Evolutionary conservation across 352 stramenopile genomes (phyloP).

Genomic region (Aphanomyces invadans): DNA sequence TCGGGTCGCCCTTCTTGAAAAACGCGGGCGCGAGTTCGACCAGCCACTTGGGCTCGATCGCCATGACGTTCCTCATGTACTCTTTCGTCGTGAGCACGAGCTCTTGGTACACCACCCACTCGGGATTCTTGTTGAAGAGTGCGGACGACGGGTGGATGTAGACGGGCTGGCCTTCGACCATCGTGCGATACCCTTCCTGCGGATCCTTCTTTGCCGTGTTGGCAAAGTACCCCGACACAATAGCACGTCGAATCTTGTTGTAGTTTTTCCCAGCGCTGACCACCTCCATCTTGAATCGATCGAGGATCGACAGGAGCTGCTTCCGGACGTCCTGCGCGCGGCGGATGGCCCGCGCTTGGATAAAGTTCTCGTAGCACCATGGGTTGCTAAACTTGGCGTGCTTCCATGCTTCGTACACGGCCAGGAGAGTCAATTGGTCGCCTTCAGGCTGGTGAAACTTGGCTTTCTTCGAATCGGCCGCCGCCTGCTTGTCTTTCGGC

Average conservation of each 20-base stretch:
- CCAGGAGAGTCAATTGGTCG: constrained; percentile 97
- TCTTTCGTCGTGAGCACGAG: constrained; percentile 93
- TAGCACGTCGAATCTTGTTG: constrained; percentile 96
- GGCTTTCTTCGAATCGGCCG: constrained; percentile 99
- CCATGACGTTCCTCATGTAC: constrained; percentile 99
- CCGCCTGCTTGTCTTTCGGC: constrained; percentile 97
- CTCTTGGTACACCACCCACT: constrained; percentile 99
- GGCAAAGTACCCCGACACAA: constrained; percentile 98
- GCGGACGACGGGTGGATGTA: constrained; percentile 98
- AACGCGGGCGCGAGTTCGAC: constrained; percentile 94
- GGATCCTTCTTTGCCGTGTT: constrained; percentile 99
- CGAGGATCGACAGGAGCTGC: constrained; percentile 98
- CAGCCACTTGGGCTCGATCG: constrained; percentile 99
- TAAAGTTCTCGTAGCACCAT: constrained; percentile 99
- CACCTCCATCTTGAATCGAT: constrained; percentile 98
- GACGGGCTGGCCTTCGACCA: constrained; percentile 97
- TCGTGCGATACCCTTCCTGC: constrained; percentile 97
- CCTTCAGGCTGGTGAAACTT: constrained; percentile 99
- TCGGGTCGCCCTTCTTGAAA: constrained; percentile 97
- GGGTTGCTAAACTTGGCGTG: constrained; percentile 95
- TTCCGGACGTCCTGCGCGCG: constrained; percentile 98
- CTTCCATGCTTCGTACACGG: constrained; percentile 98
- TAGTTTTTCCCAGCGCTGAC: constrained; percentile 94
- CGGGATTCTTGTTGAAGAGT: constrained; percentile 98
- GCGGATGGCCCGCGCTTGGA: constrained; percentile 95